Evolutionary conservation across 192 early-diverging fungal genomes (phyloP).

Genomic region (Podila epicladia): DNA sequence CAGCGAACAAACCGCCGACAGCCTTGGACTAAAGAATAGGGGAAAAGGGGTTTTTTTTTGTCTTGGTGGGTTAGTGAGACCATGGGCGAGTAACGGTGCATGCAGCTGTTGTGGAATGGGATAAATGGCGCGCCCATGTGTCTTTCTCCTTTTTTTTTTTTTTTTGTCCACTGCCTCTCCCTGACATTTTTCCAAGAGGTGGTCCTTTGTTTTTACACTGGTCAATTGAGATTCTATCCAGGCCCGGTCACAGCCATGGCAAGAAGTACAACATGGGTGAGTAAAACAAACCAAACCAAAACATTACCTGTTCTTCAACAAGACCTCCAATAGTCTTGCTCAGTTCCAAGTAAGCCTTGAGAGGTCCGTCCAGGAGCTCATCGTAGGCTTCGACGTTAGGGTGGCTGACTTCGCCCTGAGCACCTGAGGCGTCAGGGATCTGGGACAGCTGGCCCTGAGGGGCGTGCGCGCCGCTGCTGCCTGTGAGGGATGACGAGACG

Average conservation of each 20-base stretch:
- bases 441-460: constrained; percentile 45
- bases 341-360: constrained; percentile 57
- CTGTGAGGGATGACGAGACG: constrained; percentile 49
- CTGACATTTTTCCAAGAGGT: no score
- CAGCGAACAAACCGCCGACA: constrained; percentile 68
- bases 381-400: constrained; percentile 64
- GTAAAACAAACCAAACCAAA: constrained; percentile 52
- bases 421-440: constrained; percentile 44
- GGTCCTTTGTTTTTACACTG: no score
- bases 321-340: constrained; percentile 62
- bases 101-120: no score
- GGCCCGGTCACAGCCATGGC: constrained; percentile 7
- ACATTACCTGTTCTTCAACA: constrained; percentile 65
- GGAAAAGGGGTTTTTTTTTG: background rate
- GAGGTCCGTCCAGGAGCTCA: constrained; percentile 55
- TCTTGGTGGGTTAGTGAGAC: no score
- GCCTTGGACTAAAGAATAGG: constrained; percentile 57
- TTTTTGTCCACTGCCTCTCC: no score
- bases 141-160: no score
- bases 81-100: no score
- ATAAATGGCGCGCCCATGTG: no score
- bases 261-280: constrained; percentile 2
- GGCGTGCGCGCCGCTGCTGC: constrained; percentile 44
- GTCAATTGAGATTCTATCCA: no score
- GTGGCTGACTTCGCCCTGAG: constrained; percentile 45